Conservation (phyloP, 257 asterid genomes). For the Forsythia suspensa region DNA sequence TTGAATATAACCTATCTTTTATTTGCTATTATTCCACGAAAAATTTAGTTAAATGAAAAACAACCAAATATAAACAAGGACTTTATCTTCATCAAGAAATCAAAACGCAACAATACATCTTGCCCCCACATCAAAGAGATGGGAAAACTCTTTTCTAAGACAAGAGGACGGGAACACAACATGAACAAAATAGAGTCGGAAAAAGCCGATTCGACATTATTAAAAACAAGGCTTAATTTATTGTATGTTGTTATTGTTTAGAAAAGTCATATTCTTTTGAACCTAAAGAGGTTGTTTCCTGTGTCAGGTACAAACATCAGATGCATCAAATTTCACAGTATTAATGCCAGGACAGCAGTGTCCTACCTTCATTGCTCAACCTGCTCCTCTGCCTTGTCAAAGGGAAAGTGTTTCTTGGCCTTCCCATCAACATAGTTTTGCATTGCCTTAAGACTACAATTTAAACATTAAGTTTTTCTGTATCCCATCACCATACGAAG, state of each 20-base stretch:
- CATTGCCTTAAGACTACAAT: slow-evolving; percentile 19
- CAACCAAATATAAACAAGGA: no score
- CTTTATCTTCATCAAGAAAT: no score
- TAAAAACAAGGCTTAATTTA: no score
- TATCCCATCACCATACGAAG: neutral
- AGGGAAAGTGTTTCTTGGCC: slow-evolving; percentile 76
- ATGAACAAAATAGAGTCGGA: no score
- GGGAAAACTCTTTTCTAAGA: no score
- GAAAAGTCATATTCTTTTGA: neutral
- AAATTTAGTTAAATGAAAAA: no score
- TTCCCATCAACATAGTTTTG: slow-evolving; percentile 40
- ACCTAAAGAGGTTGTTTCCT: slow-evolving; percentile 9
- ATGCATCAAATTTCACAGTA: slow-evolving; percentile 62
- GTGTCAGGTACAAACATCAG: slow-evolving; percentile 46
- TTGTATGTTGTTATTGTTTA: neutral
- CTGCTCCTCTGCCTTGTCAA: slow-evolving; percentile 72
- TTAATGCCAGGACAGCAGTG: slow-evolving; percentile 84
- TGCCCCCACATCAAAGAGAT: no score
- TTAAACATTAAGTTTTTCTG: neutral
- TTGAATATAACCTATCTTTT: no score
- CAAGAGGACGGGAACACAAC: no score
- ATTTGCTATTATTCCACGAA: no score
- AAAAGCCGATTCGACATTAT: no score
- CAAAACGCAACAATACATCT: no score
- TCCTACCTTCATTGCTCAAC: slow-evolving; percentile 86